phyloP scores from a whole-genome alignment of 345 rosid genomes.

The Fremontodendron californicum region DNA sequence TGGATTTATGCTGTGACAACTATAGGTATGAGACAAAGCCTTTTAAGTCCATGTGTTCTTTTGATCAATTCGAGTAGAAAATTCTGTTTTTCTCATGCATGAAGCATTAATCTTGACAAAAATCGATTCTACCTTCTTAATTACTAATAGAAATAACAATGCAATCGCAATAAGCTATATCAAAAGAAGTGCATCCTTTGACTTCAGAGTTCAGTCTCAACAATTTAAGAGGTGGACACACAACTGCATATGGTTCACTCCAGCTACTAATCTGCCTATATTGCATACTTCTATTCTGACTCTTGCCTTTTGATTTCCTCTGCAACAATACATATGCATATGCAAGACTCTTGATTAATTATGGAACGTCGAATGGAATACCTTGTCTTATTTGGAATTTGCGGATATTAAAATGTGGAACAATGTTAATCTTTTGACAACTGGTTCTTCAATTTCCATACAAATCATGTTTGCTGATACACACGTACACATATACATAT shows the following conservation, averaged over 20 bases:
- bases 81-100: neutral
- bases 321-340: neutral
- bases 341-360: neutral
- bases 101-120: neutral
- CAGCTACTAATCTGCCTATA: neutral
- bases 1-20: neutral
- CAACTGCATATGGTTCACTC: neutral
- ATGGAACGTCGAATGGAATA: neutral
- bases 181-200: neutral
- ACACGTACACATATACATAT: neutral
- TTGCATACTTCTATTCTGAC: neutral
- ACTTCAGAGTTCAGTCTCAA: neutral
- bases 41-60: neutral
- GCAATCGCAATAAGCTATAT: neutral
- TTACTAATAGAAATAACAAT: neutral
- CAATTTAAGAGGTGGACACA: neutral
- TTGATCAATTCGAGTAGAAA: neutral
- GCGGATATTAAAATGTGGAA: neutral
- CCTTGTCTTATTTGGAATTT: neutral
- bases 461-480: neutral
- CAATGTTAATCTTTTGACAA: neutral
- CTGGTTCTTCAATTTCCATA: neutral
- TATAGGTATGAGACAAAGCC: neutral
- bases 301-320: neutral
- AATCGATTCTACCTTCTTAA: neutral